Base-by-base conservation (phyloP, 495 filamentous ascomycete genomes). In the Xylaria cubensis region DNA sequence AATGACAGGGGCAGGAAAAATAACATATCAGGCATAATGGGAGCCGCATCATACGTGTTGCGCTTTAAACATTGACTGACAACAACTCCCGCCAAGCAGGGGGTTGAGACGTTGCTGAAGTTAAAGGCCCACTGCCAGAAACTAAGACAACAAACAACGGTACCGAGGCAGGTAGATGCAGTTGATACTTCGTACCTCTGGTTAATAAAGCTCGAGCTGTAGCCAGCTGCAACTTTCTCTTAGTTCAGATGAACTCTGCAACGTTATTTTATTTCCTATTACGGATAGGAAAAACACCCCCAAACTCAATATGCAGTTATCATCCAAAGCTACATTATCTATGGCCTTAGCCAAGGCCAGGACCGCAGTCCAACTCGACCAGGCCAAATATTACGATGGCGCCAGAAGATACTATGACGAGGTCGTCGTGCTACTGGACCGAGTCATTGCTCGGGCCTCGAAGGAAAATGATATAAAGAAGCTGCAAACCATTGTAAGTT, bases 341-440 rank as follows among this genome's bases (percentile, higher is more conserved):
- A 94, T 92, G 77, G 96, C 96, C 8, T 83, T 99, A 53, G 91
- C 97, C 75, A 97, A 97, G 81, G 96, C 96, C 48, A 97, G 98
- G 75, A 96, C 93, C 29, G 96, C 96, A 9, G 96, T 99, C 19
- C 86, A 97, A 67, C 88, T 98, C 41, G 96, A 99, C 80, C 97
- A 97, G 84, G 94, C 93, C 4, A 92, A 95, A 75, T 97, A 98
- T 79, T 92, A 95, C 74, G 94, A 96, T 79, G 94, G 94, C 32
- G 96, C 96, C 39, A 92, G 96, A 84, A 89, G 93, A 75, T 94
- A 96, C 32, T 99, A 99, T 78, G 86, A 85, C 21, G 97, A 98
- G 82, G 95, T 95, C 6, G 97, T 97, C 75, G 84, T 87, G 29
- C 82, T 98, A 73, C 83, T 99, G 34, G 90, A 94, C 74, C 87